Evolutionary conservation across 2,329 filamentous ascomycete genomes (phyloP), one percentile per base, ranked within the genome.

Genomic region (Escovopsis sp.): DNA sequence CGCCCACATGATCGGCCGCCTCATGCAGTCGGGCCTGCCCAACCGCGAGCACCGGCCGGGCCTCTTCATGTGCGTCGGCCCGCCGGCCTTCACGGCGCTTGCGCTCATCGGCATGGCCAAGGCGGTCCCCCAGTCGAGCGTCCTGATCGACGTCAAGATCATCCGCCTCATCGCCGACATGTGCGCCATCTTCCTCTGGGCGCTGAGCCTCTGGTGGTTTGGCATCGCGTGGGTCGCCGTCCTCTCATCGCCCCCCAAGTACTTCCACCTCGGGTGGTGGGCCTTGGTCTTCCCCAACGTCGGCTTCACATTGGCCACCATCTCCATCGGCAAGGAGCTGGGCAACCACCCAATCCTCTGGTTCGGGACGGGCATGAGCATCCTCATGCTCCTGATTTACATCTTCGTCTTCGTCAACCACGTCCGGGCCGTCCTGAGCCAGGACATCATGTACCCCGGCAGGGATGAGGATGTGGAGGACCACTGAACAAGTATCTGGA

Each of bases 21-120:
- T 85, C n/a, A 81, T 85, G 74, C 70, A 76, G 48, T 66, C 68
- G 1, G 70, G 80, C 1, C 67, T 84, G 13, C 80, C 80, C 0
- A 48, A 57, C 38, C 43, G 57, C 7, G 76, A 81, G 51, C 76
- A 80, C 46, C 66, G 81, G 39, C 76, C 81, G 0, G 80, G 74
- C 1, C 72, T 86, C 55, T 85, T 83, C 63, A 84, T 86, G 64
- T 79, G 77, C 45, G 81, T 84, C n/a, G 81, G 81, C 0, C 79
- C 81, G 2, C 79, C 80, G 0, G 71, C 77, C 1, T 85, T 84
- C 62, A 85, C 81, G 0, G 76, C 74, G 1, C 63, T 84, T 12
- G 80, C 81, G 0, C 65, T 84, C 34, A 72, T 85, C 32, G 79
- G 79, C 38, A 79, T 84, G 70, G 70, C 79, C 0, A 55, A 57